Evolutionary conservation across 805 yeast species (phyloP).

Genomic region (Jamesozyma gamospora): DNA sequence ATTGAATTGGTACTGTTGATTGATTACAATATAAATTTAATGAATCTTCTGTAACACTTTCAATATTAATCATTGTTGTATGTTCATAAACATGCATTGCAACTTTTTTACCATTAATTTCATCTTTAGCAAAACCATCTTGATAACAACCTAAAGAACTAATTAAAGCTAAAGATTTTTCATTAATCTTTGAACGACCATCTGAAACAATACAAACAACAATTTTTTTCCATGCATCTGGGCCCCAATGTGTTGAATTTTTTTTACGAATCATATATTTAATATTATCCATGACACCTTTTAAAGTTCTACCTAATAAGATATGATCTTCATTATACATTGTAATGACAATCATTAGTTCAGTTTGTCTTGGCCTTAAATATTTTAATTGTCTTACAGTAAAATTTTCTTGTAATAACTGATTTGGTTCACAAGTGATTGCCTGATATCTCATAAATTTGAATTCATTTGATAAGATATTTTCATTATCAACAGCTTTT

Average conservation of each 20-base stretch:
- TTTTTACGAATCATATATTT: constrained; percentile 58
- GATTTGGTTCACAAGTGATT: constrained; percentile 81
- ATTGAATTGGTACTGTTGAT: constrained; percentile 72
- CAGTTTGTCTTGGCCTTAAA: constrained; percentile 70
- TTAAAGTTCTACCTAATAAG: constrained; percentile 70
- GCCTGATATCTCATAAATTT: constrained; percentile 88
- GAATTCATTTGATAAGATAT: constrained; percentile 41
- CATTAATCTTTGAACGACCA: constrained; percentile 78
- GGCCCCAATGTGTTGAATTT: constrained; percentile 79
- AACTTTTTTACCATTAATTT: constrained; percentile 73
- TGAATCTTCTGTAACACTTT: constrained; percentile 48
- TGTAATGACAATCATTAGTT: constrained; percentile 75
- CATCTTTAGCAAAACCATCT: constrained; percentile 90
- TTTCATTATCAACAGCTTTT: constrained; percentile 34
- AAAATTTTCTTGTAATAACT: constrained; percentile 52
- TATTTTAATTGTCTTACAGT: constrained; percentile 78
- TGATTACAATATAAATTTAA: constrained; percentile 43
- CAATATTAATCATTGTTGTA: constrained; percentile 83
- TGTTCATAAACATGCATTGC: constrained; percentile 87
- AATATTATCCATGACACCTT: constrained; percentile 85
- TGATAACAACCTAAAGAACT: constrained; percentile 87
- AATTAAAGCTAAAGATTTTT: constrained; percentile 66
- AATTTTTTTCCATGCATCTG: constrained; percentile 87
- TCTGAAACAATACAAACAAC: constrained; percentile 86
- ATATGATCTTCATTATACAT: constrained; percentile 86